Evolutionary conservation across 257 asterid genomes (phyloP).

Genomic region (Rhazya stricta): DNA sequence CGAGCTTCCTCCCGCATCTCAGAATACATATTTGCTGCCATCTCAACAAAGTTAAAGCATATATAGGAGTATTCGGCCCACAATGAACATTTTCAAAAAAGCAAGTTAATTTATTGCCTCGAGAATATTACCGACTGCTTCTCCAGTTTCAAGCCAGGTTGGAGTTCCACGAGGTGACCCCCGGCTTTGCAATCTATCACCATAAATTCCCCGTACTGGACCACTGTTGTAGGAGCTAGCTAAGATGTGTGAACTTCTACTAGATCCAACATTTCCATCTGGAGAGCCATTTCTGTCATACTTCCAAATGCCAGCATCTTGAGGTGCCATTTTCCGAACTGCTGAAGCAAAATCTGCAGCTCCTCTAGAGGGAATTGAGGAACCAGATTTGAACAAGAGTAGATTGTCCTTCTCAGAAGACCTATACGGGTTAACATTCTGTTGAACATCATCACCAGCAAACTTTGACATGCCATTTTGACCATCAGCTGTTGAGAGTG

Average conservation of each 20-base stretch:
- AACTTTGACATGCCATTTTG: slow-evolving; percentile 45
- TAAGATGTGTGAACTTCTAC: slow-evolving; percentile 62
- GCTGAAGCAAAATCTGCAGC: slow-evolving; percentile 74
- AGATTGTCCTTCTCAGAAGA: slow-evolving; percentile 43
- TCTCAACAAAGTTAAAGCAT: slow-evolving; percentile 47
- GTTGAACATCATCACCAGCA: slow-evolving; percentile 47
- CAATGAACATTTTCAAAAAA: slow-evolving; percentile 20
- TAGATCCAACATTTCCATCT: slow-evolving; percentile 63
- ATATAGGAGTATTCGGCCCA: slow-evolving; percentile 21
- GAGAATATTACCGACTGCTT: slow-evolving; percentile 67
- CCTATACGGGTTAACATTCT: slow-evolving; percentile 38
- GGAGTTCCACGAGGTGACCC: slow-evolving; percentile 64
- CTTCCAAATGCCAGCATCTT: slow-evolving; percentile 72
- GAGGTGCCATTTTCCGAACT: slow-evolving; percentile 69
- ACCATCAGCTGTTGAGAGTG: slow-evolving; percentile 58
- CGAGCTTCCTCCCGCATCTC: slow-evolving; percentile 98
- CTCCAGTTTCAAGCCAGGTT: slow-evolving; percentile 75
- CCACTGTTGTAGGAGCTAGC: slow-evolving; percentile 54
- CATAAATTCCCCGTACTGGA: slow-evolving; percentile 46
- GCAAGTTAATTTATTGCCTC: slow-evolving; percentile 22
- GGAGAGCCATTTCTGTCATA: slow-evolving; percentile 54
- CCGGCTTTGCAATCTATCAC: slow-evolving; percentile 51
- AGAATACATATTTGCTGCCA: slow-evolving; percentile 88
- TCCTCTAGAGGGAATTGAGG: slow-evolving; percentile 62
- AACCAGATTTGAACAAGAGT: slow-evolving; percentile 41